A percentile compares a stretch with the other conserved stretches of the same genome.
These are phyloP conservation scores for Letharia lupina DNA, from an alignment of 495 filamentous ascomycete species.

Conservation along the genomic window DNA sequence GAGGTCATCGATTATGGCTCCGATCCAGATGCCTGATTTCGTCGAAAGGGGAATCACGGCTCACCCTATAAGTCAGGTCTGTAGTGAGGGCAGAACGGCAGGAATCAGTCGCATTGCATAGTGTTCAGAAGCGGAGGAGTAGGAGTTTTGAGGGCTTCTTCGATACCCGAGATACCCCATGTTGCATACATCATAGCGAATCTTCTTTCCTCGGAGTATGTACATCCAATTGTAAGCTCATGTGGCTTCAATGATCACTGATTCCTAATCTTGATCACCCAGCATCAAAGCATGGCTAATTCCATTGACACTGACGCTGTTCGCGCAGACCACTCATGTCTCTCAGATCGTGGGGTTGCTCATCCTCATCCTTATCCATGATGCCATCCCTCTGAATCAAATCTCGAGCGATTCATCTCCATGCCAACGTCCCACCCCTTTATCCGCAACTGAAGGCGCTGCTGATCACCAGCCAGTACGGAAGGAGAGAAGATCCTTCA, in stretches of 20 bases:
- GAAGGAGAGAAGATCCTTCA: background rate
- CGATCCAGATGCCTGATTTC: slow-evolving; percentile 14
- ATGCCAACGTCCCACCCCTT: background rate
- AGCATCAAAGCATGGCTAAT: background rate
- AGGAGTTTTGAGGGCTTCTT: background rate
- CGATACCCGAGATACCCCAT: background rate
- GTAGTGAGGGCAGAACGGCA: background rate
- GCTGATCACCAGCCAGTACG: background rate
- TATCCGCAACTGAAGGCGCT: background rate
- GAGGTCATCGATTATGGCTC: slow-evolving; percentile 16
- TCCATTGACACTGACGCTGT: background rate
- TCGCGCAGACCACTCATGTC: background rate
- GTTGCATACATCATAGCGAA: background rate
- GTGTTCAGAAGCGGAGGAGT: background rate
- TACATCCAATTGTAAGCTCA: background rate
- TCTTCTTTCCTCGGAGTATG: background rate
- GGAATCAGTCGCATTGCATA: background rate
- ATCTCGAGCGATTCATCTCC: background rate
- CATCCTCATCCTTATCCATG: background rate
- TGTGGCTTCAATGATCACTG: background rate
- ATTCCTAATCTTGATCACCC: too few species aligned
- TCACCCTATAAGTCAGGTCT: background rate
- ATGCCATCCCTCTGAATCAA: too few species aligned
- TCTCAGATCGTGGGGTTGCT: background rate
- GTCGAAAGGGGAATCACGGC: background rate